Evolutionary conservation across 306 rosid species (phyloP), one percentile per base, ranked within the genome.

Genomic region (Rosa persica): DNA sequence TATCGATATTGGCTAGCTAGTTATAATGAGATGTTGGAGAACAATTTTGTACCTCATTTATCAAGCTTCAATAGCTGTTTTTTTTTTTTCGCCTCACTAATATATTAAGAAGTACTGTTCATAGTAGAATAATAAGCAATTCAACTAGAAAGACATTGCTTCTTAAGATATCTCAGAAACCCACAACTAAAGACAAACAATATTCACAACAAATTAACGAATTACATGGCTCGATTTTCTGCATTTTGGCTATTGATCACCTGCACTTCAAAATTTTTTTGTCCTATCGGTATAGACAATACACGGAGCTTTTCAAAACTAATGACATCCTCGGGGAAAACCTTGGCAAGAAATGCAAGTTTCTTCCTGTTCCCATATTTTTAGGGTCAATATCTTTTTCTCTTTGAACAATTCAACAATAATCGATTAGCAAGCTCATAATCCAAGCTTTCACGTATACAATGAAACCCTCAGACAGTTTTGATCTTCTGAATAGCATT

Each of bases 401-500:
- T 36, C 6, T 19, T 5, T 48, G 42, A 4, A 3, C 52, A 61
- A 38, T 54, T 36, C 74, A 27, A 55, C 49, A 42, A 57, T 17
- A 55, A 55, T 55, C 48, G 43, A 49, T 58, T 67, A 13, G 72
- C 60, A 61, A 55, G 62, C 61, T n/a, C 25, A 61, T 16, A 71
- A 60, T 36, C 46, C 38, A 70, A 65, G 46, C n/a, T 39, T 39
- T 54, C 57, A 54, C 40, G 48, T 27, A 79, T 66, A 19, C 23
- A 52, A 66, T 16, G n/a, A 60, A 58, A 17, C 57, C 60, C 36
- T 90, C 86, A 86, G 70, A 75, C 82, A 77, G 77, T 83, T 74
- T 89, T 81, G 16, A 87, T 81, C 87, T 71, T 81, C 80, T 85
- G 89, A 79, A 92, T 87, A 61, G 92, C 95, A 65, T 75, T 87